Conservation (phyloP, 2,329 filamentous ascomycete species). For the Albophoma yamanashiensis region DNA sequence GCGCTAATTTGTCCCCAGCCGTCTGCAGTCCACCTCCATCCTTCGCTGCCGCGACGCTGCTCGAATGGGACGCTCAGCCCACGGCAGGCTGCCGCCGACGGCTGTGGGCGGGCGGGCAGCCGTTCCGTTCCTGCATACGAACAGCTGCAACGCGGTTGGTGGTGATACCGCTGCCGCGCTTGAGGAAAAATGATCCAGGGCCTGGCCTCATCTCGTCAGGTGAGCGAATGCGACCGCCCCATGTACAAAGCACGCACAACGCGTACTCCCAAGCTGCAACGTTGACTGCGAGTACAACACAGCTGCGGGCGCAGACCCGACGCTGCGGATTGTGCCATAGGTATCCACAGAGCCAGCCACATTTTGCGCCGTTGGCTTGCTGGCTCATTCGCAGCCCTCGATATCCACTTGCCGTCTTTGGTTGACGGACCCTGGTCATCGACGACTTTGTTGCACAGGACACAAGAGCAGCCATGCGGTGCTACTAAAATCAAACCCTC, state of each 20-base stretch:
- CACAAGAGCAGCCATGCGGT: neutral
- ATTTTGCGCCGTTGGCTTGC: neutral
- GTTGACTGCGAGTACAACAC: neutral
- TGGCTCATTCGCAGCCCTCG: neutral
- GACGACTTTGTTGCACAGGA: neutral
- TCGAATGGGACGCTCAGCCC: neutral
- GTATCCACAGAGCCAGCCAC: neutral
- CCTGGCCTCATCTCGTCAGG: neutral
- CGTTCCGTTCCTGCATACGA: constrained; percentile 5
- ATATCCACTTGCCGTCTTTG: neutral
- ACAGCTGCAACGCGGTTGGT: neutral
- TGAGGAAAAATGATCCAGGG: neutral
- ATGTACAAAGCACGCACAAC: neutral
- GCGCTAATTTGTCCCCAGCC: neutral
- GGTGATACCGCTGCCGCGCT: neutral
- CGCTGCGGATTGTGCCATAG: constrained; percentile 1
- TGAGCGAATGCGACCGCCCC: neutral
- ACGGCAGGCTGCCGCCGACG: neutral
- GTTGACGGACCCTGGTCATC: neutral
- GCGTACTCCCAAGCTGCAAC: neutral
- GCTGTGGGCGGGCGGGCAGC: neutral
- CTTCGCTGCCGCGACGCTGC: neutral
- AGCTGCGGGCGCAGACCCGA: constrained; percentile 2
- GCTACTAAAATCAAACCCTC: neutral
- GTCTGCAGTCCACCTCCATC: neutral